phyloP scores from a whole-genome alignment of 106 monocot genomes.

The Narthecium ossifragum region DNA sequence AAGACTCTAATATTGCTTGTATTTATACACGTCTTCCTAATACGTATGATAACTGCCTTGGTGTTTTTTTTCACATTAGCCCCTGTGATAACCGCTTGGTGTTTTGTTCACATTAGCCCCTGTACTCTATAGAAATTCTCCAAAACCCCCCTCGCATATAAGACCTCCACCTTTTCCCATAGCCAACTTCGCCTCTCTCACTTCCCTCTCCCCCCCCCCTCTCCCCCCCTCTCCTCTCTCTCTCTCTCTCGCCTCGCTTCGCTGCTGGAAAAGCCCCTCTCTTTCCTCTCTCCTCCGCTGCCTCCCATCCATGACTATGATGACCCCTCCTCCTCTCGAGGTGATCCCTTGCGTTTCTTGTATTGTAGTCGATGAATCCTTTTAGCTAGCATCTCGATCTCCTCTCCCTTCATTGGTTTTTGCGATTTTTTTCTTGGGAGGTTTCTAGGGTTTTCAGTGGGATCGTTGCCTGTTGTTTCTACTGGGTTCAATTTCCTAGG shows the following conservation, averaged over 20 bases:
- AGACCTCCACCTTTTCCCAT: no score
- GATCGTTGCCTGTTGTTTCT: neutral
- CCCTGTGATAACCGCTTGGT: no score
- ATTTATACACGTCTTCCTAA: no score
- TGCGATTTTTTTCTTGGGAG: neutral
- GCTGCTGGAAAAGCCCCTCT: no score
- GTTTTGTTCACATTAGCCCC: no score
- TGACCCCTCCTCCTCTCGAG: slow-evolving; percentile 53
- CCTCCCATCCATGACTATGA: slow-evolving; percentile 45
- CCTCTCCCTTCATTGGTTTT: neutral
- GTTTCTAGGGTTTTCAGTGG: slow-evolving; percentile 6
- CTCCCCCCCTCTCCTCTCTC: slow-evolving; percentile 2
- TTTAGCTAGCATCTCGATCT: no score
- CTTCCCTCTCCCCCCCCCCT: neutral
- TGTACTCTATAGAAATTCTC: no score
- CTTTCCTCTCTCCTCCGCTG: slow-evolving; percentile 1
- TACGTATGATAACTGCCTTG: no score
- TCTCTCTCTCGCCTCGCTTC: neutral
- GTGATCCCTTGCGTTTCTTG: slow-evolving; percentile 24
- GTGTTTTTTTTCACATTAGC: no score
- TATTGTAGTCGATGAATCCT: no score
- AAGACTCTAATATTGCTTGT: no score
- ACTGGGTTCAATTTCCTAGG: slow-evolving; percentile 7
- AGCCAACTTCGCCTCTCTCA: neutral
- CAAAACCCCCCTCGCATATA: no score